phyloP scores from a whole-genome alignment of 306 rosid genomes.

The Cucumis melo region DNA sequence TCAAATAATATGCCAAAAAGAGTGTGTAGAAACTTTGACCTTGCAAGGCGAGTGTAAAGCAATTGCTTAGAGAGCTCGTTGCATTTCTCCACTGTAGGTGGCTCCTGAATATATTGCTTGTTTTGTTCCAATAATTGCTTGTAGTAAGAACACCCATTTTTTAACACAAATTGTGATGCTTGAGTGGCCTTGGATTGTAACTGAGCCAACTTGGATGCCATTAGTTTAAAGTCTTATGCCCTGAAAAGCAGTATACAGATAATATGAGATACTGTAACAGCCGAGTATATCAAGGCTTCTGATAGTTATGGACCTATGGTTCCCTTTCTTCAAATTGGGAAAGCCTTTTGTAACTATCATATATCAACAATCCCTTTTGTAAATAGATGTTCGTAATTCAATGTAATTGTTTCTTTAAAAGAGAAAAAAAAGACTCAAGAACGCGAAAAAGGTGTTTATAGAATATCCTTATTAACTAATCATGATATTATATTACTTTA shows the following conservation, averaged over 20 bases:
- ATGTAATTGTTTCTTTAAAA: too few species aligned
- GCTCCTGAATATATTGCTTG: constrained; percentile 84
- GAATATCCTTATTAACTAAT: not conserved
- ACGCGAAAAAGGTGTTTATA: not conserved
- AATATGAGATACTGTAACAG: not conserved
- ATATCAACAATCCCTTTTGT: too few species aligned
- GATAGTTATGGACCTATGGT: too few species aligned
- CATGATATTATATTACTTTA: not conserved
- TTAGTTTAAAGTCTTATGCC: constrained; percentile 18
- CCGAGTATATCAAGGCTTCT: not conserved
- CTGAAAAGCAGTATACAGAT: not conserved
- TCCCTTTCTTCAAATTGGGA: too few species aligned
- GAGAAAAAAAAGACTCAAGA: not conserved
- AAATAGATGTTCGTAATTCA: too few species aligned
- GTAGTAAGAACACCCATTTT: constrained; percentile 57
- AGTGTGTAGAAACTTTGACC: constrained; percentile 31
- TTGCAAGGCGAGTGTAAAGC: constrained; percentile 85
- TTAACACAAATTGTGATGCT: constrained; percentile 50
- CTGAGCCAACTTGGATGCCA: constrained; percentile 65
- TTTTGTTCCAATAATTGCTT: constrained; percentile 72
- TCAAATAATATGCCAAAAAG: not conserved
- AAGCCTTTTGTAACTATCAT: too few species aligned
- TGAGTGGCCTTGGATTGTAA: constrained; percentile 74
- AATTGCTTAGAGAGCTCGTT: constrained; percentile 59
- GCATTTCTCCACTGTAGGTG: constrained; percentile 84